Conservation (phyloP, 495 filamentous ascomycete species). For the Hypoxylon perforatum region DNA sequence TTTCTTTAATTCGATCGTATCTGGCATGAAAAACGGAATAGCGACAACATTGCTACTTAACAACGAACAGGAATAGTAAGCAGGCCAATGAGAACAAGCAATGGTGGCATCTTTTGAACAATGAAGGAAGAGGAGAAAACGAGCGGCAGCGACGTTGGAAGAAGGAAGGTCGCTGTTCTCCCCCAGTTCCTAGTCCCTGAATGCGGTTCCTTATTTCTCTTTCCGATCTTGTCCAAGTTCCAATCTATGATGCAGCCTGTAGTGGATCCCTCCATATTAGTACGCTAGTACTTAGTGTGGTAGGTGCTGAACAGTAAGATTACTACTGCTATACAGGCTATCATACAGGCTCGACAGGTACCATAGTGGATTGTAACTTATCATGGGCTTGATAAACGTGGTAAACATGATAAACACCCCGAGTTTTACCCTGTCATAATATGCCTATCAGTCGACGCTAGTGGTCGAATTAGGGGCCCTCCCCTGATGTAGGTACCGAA, state of each 20-base stretch:
- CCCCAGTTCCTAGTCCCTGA: slow-evolving; percentile 13
- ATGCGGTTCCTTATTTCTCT: slow-evolving; percentile 39
- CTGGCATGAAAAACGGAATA: slow-evolving; percentile 7
- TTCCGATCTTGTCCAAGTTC: slow-evolving; percentile 35
- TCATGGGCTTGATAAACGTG: slow-evolving; percentile 5
- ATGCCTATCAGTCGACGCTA: slow-evolving; percentile 1
- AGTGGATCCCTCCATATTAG: slow-evolving; percentile 24
- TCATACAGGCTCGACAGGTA: neutral
- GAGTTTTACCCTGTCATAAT: slow-evolving; percentile 5
- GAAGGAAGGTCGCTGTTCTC: slow-evolving; percentile 21
- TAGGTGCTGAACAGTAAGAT: slow-evolving; percentile 32
- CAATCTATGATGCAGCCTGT: slow-evolving; percentile 29
- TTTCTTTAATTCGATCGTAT: slow-evolving; percentile 15
- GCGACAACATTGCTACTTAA: slow-evolving; percentile 7
- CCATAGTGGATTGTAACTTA: neutral
- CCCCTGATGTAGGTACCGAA: neutral
- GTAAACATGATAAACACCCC: neutral
- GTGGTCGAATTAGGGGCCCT: slow-evolving; percentile 2
- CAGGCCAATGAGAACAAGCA: slow-evolving; percentile 30
- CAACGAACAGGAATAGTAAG: slow-evolving; percentile 13
- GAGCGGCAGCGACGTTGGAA: slow-evolving; percentile 18
- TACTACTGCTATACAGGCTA: slow-evolving; percentile 19
- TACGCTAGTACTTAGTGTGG: neutral
- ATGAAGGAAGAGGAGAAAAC: slow-evolving; percentile 24
- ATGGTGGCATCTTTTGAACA: slow-evolving; percentile 36